Base-by-base conservation (phyloP, 2,329 filamentous ascomycete genomes). In the Dryadomyces sulphureus region DNA sequence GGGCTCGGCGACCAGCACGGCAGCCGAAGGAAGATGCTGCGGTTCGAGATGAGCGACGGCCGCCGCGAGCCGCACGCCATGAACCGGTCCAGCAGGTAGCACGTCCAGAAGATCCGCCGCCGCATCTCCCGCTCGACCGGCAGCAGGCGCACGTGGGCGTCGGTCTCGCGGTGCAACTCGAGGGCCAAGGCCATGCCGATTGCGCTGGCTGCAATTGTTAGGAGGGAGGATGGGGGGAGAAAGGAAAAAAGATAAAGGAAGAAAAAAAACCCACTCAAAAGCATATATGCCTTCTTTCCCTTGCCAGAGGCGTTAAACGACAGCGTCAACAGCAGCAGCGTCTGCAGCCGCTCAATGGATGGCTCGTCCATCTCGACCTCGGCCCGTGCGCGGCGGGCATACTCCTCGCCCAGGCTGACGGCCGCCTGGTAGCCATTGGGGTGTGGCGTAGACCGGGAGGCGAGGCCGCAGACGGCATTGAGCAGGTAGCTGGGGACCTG, bases 281-380 rank as follows among this genome's bases (percentile, higher is more conserved):
- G 70, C 86, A 93, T 93, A 54, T 88, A 92, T 1, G 84, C 81
- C 62, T 84, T 92, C 63, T 85, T 90, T 16, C 86, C 84, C 55
- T 82, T 79, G 22, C 87, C 86, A 25, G 78, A 71, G 32, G 86
- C 85, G 42, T 80, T 86, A 55, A 79, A 89, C 3, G 84, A 80
- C 57, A 81, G 77, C 0, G 82, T 77, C 2, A 94, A 72, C 9
- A 94, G 68, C 40, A 94, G 65, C 16, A 90, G 67, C 3, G 84
- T 73, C 59, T 93, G 85, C 8, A 93, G 62, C 30, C 75, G 75
- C 58, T 93, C 85, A 38, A 92, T 75, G 0, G 80, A 85, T 5
- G 86, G 85, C 53, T 90, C 83, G 55, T 93, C 87, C 8, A 79
- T 75, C 58, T 92, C 84, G 16, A 93, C 71, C 52, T 81, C 77